Evolutionary conservation across 208 protist species (phyloP).

Genomic region (Leishmania aethiopica): DNA sequence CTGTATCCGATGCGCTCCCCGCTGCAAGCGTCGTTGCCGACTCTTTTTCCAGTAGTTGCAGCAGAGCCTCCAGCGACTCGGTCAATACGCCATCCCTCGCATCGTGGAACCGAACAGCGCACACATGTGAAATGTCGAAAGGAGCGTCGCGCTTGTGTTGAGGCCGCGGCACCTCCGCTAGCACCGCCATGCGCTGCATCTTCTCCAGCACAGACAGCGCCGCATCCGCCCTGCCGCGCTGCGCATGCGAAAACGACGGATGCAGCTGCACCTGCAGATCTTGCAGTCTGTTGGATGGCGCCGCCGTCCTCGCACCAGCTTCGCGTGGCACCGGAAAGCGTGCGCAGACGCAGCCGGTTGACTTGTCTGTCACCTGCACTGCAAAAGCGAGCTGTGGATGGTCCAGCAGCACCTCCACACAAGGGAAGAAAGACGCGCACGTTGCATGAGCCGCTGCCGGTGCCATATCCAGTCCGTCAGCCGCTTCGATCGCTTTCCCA

Average conservation of each 20-base stretch:
- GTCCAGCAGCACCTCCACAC: conserved; percentile 42
- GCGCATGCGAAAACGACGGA: conserved; percentile 39
- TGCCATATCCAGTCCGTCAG: not conserved
- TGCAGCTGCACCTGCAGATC: conserved; percentile 33
- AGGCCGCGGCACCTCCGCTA: not conserved
- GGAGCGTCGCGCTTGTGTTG: not conserved
- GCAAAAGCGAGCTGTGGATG: conserved; percentile 63
- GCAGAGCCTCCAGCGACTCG: not conserved
- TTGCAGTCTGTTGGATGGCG: not conserved
- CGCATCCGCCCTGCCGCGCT: conserved; percentile 34
- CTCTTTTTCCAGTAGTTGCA: not conserved
- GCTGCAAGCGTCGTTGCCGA: not conserved
- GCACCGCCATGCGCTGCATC: not conserved
- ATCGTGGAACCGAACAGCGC: conserved; percentile 2
- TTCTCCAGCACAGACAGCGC: not conserved
- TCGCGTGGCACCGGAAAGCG: not conserved
- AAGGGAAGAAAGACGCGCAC: conserved; percentile 29
- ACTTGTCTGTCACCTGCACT: conserved; percentile 25
- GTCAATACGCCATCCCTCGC: not conserved
- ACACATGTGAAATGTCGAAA: not conserved
- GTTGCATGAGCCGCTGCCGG: not conserved
- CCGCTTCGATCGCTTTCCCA: not conserved
- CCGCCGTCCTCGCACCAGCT: not conserved
- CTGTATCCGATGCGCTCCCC: not conserved
- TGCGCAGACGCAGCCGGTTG: not conserved